Base-by-base conservation (phyloP, 345 rosid species). In the Rhizophora mangle region DNA sequence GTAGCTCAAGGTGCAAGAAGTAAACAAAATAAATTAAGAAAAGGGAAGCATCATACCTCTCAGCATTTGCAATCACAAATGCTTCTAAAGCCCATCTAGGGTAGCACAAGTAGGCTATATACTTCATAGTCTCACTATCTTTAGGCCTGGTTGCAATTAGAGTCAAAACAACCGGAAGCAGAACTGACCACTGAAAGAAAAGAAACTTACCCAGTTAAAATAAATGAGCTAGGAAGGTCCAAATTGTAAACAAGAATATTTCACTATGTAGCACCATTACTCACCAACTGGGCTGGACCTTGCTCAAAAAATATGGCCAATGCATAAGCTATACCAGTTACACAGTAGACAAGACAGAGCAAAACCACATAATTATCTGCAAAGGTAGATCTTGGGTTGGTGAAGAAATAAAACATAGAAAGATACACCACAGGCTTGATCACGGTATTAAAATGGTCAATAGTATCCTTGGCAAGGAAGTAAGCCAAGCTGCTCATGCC, bases 401-500 rank as follows among this genome's bases (percentile, higher is more conserved):
- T 92, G 75, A 95, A 90, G 87, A 87, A 88, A 69, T 81, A 95
- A 86, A 86, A 95, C 94, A 87, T 95, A 6, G 98, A 88, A 72
- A 95, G 91, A 75, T 92, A 92, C 57, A 92, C 92, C 67, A 88
- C 82, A 20, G 99, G 96, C 77, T 95, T 95, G 79, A 92, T 81
- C 73, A 81, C 87, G 1, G 86, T 87, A 64, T 87, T 92, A 77
- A 86, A 95, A 69, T 82, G 87, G 76, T 95, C 99, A 8, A 95
- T 71, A 6, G 97, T 86, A 69, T 95, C 97, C 85, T 87, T 95
- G 30, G 99, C 96, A 49, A 95, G 89, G 74, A 95, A 95, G 79
- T 85, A 86, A 64, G 99, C 99, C 54, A 84, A 80, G 79, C 89
- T 95, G 83, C 93, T 95, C 89, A 92, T 88, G 68, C 99, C 97